These are phyloP conservation scores for Uromyces viciae-fabae DNA, from an alignment of 1,284 basidiomycete genomes.

Conservation along the genomic window DNA sequence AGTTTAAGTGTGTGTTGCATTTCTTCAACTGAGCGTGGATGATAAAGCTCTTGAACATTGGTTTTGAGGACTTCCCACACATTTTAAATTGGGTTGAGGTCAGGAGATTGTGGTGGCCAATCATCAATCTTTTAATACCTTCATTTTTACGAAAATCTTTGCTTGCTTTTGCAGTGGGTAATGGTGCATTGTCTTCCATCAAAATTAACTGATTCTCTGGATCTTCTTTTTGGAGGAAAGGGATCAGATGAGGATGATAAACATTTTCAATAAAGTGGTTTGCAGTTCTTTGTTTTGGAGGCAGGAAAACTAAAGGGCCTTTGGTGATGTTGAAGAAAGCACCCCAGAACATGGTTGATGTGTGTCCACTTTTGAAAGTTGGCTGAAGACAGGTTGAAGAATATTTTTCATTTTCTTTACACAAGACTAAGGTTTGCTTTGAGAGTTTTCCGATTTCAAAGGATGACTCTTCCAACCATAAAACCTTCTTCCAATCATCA, in stretches of 20 bases:
- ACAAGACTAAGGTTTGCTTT: background rate
- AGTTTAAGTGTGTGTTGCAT: background rate
- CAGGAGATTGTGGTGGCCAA: conserved; percentile 23
- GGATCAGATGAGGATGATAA: background rate
- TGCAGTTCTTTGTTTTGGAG: background rate
- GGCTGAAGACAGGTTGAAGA: background rate
- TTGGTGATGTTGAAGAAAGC: background rate
- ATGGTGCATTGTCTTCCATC: background rate
- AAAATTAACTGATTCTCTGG: background rate
- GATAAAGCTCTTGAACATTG: background rate
- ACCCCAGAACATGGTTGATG: background rate
- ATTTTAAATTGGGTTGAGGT: conserved; percentile 42
- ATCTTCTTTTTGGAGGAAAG: background rate
- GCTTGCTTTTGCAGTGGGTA: background rate
- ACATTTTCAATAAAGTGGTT: background rate
- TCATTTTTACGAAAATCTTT: too few species aligned
- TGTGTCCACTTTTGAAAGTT: background rate
- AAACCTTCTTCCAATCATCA: conserved; percentile 7
- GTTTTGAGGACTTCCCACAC: conserved; percentile 9
- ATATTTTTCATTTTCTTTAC: background rate
- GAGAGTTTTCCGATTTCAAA: conserved; percentile 25
- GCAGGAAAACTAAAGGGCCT: background rate
- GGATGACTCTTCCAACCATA: conserved; percentile 11
- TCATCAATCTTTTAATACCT: background rate
- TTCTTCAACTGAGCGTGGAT: background rate